Conservation (phyloP, 1,284 basidiomycete genomes). For the Apiotrichum gamsii region DNA sequence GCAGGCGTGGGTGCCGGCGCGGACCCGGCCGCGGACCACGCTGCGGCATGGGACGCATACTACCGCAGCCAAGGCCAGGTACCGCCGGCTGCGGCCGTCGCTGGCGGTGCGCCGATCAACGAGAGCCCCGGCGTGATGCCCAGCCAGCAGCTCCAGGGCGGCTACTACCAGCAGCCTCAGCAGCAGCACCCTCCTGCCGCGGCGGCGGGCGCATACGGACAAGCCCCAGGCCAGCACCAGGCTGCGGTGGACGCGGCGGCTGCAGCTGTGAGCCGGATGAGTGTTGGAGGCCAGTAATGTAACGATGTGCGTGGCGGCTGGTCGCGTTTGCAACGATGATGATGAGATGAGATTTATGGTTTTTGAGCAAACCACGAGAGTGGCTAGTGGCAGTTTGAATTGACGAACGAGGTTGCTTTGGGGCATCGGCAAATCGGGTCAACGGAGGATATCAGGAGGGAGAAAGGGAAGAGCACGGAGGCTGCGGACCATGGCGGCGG, state of each 20-base stretch:
- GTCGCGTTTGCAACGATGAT: no score
- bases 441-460: no score
- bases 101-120: not conserved
- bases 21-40: slow-evolving; percentile 31
- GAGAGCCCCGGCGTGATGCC: not conserved
- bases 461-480: no score
- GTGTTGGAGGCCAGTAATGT: slow-evolving; percentile 23
- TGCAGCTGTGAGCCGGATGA: slow-evolving; percentile 33
- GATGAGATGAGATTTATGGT: no score
- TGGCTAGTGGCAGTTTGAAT: no score
- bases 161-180: slow-evolving; percentile 1
- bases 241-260: slow-evolving; percentile 24
- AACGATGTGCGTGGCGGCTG: not conserved
- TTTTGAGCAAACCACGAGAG: no score
- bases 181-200: no score
- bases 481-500: no score
- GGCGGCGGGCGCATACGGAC: no score
- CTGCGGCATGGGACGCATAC: slow-evolving; percentile 46
- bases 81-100: slow-evolving; percentile 6
- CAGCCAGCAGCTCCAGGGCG: not conserved
- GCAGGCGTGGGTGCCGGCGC: slow-evolving; percentile 32
- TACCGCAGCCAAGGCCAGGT: slow-evolving; percentile 28
- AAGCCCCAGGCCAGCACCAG: no score
- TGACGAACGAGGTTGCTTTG: not conserved
- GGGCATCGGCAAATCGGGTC: no score